Evolutionary conservation across 352 stramenopile genomes (phyloP).

Genomic region (Phytopythium boreale): DNA sequence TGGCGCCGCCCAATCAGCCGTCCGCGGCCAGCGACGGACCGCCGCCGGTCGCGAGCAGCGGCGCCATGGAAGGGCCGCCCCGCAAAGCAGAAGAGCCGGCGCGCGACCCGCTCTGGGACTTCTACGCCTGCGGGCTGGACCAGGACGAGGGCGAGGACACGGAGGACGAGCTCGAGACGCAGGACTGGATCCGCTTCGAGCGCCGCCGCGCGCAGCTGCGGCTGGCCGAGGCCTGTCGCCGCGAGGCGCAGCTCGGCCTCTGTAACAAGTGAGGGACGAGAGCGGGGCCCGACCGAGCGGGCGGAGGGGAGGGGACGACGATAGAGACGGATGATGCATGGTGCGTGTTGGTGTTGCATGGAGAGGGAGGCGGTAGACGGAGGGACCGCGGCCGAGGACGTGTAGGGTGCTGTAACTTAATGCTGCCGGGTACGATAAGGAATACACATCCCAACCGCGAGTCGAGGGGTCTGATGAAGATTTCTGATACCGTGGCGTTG

Average conservation of each 20-base stretch:
- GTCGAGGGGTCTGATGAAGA: no score
- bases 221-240: constrained; percentile 37
- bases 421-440: no score
- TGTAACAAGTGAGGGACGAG: background rate
- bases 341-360: no score
- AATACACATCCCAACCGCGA: no score
- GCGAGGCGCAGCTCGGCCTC: constrained; percentile 18
- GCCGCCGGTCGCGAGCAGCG: background rate
- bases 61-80: constrained; percentile 2
- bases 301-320: no score
- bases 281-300: no score
- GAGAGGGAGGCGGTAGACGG: no score
- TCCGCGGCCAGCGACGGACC: constrained; percentile 9
- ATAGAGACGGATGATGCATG: no score
- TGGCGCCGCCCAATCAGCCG: background rate
- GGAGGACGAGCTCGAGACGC: constrained; percentile 52
- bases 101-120: constrained; percentile 41
- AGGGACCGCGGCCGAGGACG: no score
- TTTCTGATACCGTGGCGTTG: no score
- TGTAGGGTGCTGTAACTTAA: no score
- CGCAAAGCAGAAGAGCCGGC: background rate
- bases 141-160: constrained; percentile 49
- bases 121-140: constrained; percentile 56
- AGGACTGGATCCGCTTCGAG: constrained; percentile 57
- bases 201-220: constrained; percentile 45